Evolutionary conservation across 179 eudicot species (phyloP).

Genomic region (Spergularia azorica): DNA sequence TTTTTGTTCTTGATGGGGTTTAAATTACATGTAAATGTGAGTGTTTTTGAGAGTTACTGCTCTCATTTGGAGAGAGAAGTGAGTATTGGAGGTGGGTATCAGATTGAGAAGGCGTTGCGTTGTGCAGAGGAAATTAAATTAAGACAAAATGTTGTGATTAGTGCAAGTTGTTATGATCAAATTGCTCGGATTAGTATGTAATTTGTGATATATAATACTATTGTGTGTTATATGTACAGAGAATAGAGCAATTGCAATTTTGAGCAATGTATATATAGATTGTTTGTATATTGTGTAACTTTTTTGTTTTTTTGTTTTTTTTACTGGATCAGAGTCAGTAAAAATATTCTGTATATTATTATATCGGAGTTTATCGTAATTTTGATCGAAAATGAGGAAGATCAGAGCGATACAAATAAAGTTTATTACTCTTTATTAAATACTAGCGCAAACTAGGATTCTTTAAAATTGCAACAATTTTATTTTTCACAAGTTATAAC

Average conservation of each 20-base stretch:
- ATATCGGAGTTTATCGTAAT: not conserved
- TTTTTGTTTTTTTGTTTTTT: not conserved
- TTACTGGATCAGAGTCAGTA: not conserved
- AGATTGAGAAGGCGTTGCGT: slow-evolving; percentile 76
- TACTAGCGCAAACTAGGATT: too few species aligned
- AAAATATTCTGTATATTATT: not conserved
- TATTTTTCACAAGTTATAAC: too few species aligned
- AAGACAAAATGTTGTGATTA: slow-evolving; percentile 43
- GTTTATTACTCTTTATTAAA: not conserved
- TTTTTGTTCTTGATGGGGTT: slow-evolving; percentile 79
- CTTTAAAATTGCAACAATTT: too few species aligned
- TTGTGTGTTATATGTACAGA: not conserved
- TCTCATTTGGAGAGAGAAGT: slow-evolving; percentile 93
- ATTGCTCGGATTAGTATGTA: slow-evolving; percentile 44
- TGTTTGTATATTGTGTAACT: not conserved
- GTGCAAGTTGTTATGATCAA: slow-evolving; percentile 37
- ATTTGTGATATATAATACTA: not conserved
- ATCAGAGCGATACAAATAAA: not conserved
- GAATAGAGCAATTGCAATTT: not conserved
- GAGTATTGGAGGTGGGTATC: slow-evolving; percentile 93
- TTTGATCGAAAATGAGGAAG: not conserved
- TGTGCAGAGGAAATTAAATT: slow-evolving; percentile 90
- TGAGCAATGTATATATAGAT: slow-evolving; percentile 16
- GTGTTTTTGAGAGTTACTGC: slow-evolving; percentile 91
- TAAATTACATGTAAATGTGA: slow-evolving; percentile 89